Base-by-base conservation (phyloP, 371 early-diverging fungal species). In the Lichtheimia corymbifera region DNA sequence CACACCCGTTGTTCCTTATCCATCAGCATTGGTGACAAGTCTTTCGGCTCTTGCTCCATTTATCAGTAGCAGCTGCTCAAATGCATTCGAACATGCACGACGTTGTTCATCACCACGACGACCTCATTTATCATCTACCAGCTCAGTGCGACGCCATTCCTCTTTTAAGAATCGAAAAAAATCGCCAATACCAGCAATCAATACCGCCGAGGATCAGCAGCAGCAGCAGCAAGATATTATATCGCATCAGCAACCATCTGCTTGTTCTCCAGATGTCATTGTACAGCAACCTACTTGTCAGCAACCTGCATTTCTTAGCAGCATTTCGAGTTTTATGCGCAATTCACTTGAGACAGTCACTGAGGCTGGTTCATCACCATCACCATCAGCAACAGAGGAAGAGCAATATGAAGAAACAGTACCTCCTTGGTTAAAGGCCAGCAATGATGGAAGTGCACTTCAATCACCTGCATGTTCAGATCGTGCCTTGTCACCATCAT, bases 1-100 rank as follows among this genome's bases (percentile, higher is more conserved):
- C 5, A 80, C 88, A 1, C 80, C 80, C 12, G 74, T 83, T 40
- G 79, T 84, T 22, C 88, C 88, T 18, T 87, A 83, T 58, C 86
- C 88, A 11, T 70, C 78, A 15, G 73, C 77, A 11, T 65, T 84
- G n/a, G 57, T 83, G 18, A 65, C 76, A 5, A 72, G 80, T 47
- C 54, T 87, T 14, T 64, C 66, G 4, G 73, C 77, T 5, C 64
- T 87, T 0, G 68, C 78, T 9, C 85, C 88, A 14, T 87, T 84
- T 54, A 65, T 87, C 43, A 78, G 85, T 13, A 75, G 77, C 24
- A 79, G 77, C 51, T 67, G 77, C 5, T 65, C 77, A 11, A 77
- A 74, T 30, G 77, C 77, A 2, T 53, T 67, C 2, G 71, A 69
- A 43, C 74, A 71, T 24, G 51, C 62, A 4, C 60, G 67, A 1